Evolutionary conservation across 2,329 filamentous ascomycete genomes (phyloP), one percentile per base, ranked within the genome.

Genomic region (Paracamarosporium sp.): DNA sequence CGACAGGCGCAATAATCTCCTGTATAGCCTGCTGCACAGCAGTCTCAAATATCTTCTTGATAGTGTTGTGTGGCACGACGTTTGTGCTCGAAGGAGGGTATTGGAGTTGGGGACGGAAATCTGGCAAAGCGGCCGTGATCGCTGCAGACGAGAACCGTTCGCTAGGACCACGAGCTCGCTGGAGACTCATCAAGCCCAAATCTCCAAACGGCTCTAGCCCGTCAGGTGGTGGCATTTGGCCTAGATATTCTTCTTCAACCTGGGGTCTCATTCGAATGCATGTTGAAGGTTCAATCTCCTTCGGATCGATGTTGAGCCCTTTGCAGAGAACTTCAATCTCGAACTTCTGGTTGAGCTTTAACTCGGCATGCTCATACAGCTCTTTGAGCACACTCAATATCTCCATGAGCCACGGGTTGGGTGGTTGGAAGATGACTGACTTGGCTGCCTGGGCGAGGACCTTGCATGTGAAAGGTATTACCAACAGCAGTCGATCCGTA

Each of bases 271-370:
- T 91, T 60, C 93, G 85, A 55, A 99, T 95, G 71, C 93, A 89
- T 22, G 90, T 88, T 0, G 93, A 92, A 0, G 94, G 92, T 67
- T 96, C 90, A 61, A 98, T 93, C 57, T 86, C 89, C 79, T 96
- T 97, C 77, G 97, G 90, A 61, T 98, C 93, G n/a, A 98, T 83
- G 53, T 89, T 90, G 15, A 99, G 82, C 12, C 93, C 93, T 73
- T 96, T 96, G 82, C 93, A 99, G 24, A 99, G 84, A 25, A 99
- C 93, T 77, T 99, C 95, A 56, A 99, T 98, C 76, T 99, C 95
- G 68, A 99, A 99, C 70, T 98, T 99, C 50, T 97, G 88, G 66
- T 98, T 98, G 35, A 99, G 85, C 76, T 98, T 98, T 55, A 99
- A 82, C 67, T 97, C 94, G 13, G 92, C 92, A 69, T 91, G 90